Conservation (phyloP, 2,329 filamentous ascomycete species). For the Fusarium palustre region DNA sequence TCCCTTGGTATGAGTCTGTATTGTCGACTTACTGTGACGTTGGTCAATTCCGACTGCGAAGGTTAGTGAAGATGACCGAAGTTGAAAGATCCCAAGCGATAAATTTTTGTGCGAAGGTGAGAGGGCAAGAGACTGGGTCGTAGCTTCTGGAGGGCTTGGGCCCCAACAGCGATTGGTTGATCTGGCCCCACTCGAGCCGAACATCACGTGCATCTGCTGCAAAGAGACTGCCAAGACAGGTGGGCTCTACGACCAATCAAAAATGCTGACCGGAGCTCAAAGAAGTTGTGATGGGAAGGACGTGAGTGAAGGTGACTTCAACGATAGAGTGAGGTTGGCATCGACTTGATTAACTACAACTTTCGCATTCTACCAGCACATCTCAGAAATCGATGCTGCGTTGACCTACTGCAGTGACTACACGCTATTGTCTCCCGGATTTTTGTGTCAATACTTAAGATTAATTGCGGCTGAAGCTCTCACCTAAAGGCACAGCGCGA, state of each 20-base stretch:
- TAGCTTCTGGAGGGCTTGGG: slow-evolving; percentile 53
- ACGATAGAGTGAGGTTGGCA: slow-evolving; percentile 25
- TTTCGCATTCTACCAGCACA: slow-evolving; percentile 12
- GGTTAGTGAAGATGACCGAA: slow-evolving; percentile 55
- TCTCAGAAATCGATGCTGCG: background rate
- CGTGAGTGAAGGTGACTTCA: slow-evolving; percentile 26
- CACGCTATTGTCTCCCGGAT: background rate
- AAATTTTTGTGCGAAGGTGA: slow-evolving; percentile 58
- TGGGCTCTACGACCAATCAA: slow-evolving; percentile 44
- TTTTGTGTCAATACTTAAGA: background rate
- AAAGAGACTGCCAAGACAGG: background rate
- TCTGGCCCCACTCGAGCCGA: slow-evolving; percentile 22
- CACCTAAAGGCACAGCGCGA: slow-evolving; percentile 10
- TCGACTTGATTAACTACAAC: slow-evolving; percentile 18
- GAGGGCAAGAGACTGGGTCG: slow-evolving; percentile 52
- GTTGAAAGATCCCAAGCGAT: slow-evolving; percentile 54
- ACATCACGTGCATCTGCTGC: slow-evolving; percentile 43
- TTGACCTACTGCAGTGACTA: background rate
- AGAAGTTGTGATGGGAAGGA: slow-evolving; percentile 30
- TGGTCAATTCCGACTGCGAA: slow-evolving; percentile 59
- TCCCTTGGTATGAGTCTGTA: slow-evolving; percentile 49
- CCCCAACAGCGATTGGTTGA: slow-evolving; percentile 52
- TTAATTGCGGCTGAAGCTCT: background rate
- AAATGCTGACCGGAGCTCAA: slow-evolving; percentile 8
- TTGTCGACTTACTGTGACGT: slow-evolving; percentile 61